phyloP scores from a whole-genome alignment of 2,329 filamentous ascomycete species.

The Neonectria magnoliae region DNA sequence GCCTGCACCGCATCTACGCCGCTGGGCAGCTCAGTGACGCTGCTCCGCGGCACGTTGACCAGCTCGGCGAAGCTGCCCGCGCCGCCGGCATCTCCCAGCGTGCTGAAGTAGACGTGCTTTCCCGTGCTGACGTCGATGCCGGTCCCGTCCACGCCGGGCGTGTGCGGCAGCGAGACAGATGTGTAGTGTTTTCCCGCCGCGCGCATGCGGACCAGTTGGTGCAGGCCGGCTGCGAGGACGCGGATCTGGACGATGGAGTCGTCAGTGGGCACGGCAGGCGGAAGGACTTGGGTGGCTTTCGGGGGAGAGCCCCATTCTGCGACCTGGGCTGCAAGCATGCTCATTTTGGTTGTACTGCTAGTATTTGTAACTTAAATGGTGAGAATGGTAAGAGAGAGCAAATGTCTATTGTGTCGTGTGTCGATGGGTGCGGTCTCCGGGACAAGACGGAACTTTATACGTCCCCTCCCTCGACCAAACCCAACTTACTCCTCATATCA shows the following conservation, averaged over 20 bases:
- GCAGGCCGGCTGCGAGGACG: conserved; percentile 62
- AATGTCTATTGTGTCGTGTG: not conserved
- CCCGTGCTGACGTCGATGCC: conserved; percentile 57
- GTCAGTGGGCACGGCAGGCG: conserved; percentile 48
- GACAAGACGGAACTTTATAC: conserved; percentile 9
- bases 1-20: conserved; percentile 58
- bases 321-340: conserved; percentile 53
- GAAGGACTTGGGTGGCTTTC: conserved; percentile 43
- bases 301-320: conserved; percentile 49
- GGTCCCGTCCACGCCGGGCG: conserved; percentile 64
- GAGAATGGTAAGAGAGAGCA: not conserved
- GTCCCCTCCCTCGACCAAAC: not conserved
- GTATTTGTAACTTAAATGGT: not conserved
- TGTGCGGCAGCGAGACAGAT: conserved; percentile 58
- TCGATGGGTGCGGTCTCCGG: not conserved
- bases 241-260: conserved; percentile 58
- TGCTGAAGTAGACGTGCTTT: conserved; percentile 60
- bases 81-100: conserved; percentile 42
- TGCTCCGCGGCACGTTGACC: conserved; percentile 56
- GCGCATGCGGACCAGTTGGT: conserved; percentile 63
- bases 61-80: conserved; percentile 57
- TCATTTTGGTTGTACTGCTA: conserved; percentile 26
- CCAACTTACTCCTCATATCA: not conserved
- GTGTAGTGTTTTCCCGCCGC: conserved; percentile 66
- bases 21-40: conserved; percentile 54